Evolutionary conservation across 1,284 basidiomycete genomes (phyloP), one percentile per base, ranked within the genome.

Genomic region (Coniophora puteana): DNA sequence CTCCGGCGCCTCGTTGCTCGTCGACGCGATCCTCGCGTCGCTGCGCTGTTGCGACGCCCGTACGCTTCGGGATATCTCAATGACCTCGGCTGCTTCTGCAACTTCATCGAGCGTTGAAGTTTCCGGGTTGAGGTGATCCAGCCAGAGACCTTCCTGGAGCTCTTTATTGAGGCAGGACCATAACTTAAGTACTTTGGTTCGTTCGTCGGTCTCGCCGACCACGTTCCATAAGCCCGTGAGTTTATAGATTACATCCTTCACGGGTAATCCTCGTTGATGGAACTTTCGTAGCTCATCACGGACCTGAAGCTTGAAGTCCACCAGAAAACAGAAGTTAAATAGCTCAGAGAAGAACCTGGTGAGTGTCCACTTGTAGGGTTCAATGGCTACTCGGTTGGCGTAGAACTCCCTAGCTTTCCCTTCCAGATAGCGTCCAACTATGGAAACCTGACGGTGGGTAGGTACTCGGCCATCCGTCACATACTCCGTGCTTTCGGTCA

Each of bases 391-490:
- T 17, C 62, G 52, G 3, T 48, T 54, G 0, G 63, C 51, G 38
- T 66, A 76, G 41, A 66, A 74, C 13, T 62, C 51, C 40, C 66
- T 62, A 0, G 67, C 69, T 14, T 57, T 57, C 1, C 59, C 66
- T 1, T 38, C 60, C 3, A 73, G 41, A 47, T 49, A 65, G 21
- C 57, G 51, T 0, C 54, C 58, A 0, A 63, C 6, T 3, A 58
- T 48, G 28, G 57, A 57, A 1, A 64, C 54, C 6, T 50, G 50
- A 3, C 53, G 26, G 4, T 50, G 31, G 3, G 21, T 12, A 0
- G 33, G 31, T 4, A 67, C 58, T 12, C 48, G 25, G 1, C 14
- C 14, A 8, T 32, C 30, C 13, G 17, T 20, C 0, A 32, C 12
- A 1, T 32, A 32, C 3, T 4, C 30, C 4, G 30, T 32, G 0